Evolutionary conservation across 2,329 filamentous ascomycete species (phyloP).

Genomic region (Aspergillus costaricaensis): DNA sequence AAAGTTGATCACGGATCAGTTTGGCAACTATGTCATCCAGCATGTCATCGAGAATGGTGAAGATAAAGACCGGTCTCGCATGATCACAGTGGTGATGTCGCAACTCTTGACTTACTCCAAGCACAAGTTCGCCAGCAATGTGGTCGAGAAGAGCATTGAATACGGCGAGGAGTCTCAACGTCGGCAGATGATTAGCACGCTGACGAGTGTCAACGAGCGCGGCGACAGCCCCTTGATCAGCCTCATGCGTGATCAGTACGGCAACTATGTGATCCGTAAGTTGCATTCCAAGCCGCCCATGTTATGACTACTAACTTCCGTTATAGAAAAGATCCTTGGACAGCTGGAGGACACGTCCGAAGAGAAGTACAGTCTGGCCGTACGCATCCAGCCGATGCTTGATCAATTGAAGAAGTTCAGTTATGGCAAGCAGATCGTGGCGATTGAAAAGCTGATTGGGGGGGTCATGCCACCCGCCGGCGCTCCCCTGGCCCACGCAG

Average conservation of each 20-base stretch:
- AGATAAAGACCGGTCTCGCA: slow-evolving; percentile 68
- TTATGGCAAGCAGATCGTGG: slow-evolving; percentile 66
- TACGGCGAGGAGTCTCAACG: slow-evolving; percentile 70
- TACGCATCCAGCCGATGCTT: slow-evolving; percentile 65
- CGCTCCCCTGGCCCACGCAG: slow-evolving; percentile 31
- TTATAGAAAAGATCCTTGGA: slow-evolving; percentile 74
- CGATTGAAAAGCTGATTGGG: slow-evolving; percentile 61
- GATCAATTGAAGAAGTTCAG: slow-evolving; percentile 64
- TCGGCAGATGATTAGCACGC: slow-evolving; percentile 64
- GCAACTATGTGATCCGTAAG: slow-evolving; percentile 96
- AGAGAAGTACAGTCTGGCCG: slow-evolving; percentile 62
- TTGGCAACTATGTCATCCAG: slow-evolving; percentile 94
- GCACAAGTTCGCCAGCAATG: slow-evolving; percentile 96
- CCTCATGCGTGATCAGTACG: slow-evolving; percentile 87
- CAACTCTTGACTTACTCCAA: slow-evolving; percentile 77
- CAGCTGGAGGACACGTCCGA: slow-evolving; percentile 55
- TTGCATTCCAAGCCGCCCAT: slow-evolving; percentile 26
- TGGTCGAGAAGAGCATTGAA: slow-evolving; percentile 89
- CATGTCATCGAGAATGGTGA: slow-evolving; percentile 82
- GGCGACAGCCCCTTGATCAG: slow-evolving; percentile 70
- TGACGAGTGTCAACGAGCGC: slow-evolving; percentile 62
- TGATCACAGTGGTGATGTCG: slow-evolving; percentile 72
- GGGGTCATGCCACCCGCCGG: slow-evolving; percentile 31
- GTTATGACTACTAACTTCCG: slow-evolving; percentile 29
- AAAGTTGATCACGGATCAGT: slow-evolving; percentile 79